Percentiles rank a stretch among this genome's conserved stretches.
Evolutionary conservation across 140 eudicot genomes (phyloP).

Genomic region (Ambrosia hybrid): DNA sequence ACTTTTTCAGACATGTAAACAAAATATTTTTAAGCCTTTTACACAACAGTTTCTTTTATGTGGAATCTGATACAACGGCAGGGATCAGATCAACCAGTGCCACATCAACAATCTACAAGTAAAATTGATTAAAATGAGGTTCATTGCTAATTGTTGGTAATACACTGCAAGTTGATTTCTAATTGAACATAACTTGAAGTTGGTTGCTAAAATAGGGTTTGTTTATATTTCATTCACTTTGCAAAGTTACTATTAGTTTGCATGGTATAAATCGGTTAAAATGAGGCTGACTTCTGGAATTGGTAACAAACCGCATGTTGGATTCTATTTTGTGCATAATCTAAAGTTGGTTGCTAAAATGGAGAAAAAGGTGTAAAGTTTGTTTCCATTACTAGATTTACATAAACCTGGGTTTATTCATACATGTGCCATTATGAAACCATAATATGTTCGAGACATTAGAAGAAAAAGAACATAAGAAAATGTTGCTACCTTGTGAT

Average conservation of each 20-base stretch:
- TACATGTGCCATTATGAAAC: not conserved
- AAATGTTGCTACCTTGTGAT: conserved; percentile 72
- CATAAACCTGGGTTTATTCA: not conserved
- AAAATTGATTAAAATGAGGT: not conserved
- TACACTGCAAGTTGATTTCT: not conserved
- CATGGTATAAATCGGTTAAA: not conserved
- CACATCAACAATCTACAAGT: not conserved
- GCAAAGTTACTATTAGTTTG: not conserved
- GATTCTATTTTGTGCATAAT: not conserved
- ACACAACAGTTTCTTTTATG: not conserved
- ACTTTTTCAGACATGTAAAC: not conserved
- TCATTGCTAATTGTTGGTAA: not conserved
- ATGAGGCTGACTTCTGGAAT: not conserved
- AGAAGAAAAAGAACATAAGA: conserved; percentile 5
- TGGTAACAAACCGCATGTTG: not conserved
- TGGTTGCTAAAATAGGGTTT: not conserved
- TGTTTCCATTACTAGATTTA: not conserved
- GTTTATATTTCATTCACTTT: not conserved
- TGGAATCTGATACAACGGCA: not conserved
- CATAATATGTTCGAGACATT: conserved; percentile 1
- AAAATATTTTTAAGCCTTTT: not conserved
- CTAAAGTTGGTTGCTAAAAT: conserved; percentile 1
- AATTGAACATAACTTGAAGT: not conserved
- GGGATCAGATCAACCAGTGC: not conserved
- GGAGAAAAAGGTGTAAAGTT: not conserved